These are phyloP conservation scores for Cryptococcus sp. DNA, from an alignment of 1,284 basidiomycete genomes.

Conservation along the genomic window DNA sequence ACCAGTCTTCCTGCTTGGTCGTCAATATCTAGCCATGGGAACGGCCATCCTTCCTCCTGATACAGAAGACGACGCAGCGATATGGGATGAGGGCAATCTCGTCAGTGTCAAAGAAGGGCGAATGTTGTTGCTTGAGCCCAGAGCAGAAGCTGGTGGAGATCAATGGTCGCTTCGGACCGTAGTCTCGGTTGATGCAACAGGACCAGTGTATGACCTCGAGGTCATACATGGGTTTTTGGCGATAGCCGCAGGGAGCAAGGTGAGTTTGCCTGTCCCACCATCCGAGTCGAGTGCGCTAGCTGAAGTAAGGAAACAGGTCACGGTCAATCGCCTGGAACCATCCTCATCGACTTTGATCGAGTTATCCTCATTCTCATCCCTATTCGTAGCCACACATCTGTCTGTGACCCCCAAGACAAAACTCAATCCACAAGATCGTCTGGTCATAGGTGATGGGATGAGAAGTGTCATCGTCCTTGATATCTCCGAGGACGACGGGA, in stretches of 20 bases:
- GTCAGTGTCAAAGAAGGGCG: constrained; percentile 42
- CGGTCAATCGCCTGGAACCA: constrained; percentile 30
- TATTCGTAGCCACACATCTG: constrained; percentile 69
- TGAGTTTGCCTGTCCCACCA: background rate
- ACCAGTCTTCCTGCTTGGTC: constrained; percentile 33
- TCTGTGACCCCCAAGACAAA: constrained; percentile 43
- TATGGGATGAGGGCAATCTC: constrained; percentile 23
- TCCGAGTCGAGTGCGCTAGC: background rate
- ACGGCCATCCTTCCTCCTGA: constrained; percentile 41
- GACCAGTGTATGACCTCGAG: constrained; percentile 45
- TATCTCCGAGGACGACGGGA: constrained; percentile 54
- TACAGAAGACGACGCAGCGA: constrained; percentile 31
- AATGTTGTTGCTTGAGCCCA: constrained; percentile 37
- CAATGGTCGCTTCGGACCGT: constrained; percentile 30
- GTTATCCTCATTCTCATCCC: constrained; percentile 70
- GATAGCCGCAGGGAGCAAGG: constrained; percentile 72
- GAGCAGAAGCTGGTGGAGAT: constrained; percentile 5
- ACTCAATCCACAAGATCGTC: constrained; percentile 56
- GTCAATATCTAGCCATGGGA: constrained; percentile 45
- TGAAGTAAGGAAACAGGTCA: constrained; percentile 23
- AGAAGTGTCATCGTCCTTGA: constrained; percentile 75
- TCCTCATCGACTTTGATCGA: constrained; percentile 51
- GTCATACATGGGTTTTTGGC: constrained; percentile 56
- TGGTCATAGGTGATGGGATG: constrained; percentile 75
- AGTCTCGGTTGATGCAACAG: constrained; percentile 29